These are phyloP conservation scores for Pezicula radicicola DNA, from an alignment of 2,329 filamentous ascomycete species.

Conservation along the genomic window DNA sequence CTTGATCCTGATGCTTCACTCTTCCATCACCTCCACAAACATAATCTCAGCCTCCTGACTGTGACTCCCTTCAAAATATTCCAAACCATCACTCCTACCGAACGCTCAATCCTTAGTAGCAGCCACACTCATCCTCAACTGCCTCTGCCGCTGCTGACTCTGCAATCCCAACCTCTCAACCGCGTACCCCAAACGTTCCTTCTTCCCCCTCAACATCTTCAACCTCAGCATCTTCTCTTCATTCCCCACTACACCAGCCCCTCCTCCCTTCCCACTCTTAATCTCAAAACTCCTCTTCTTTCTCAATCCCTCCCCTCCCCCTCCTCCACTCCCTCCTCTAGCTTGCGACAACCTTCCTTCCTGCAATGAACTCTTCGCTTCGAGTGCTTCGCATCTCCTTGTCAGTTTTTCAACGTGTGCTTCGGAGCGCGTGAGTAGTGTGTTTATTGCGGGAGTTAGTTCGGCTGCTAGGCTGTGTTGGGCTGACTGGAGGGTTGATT, in stretches of 20 bases:
- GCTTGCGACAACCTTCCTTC: conserved; percentile 50
- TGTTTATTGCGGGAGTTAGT: conserved; percentile 68
- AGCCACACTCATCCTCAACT: conserved; percentile 72
- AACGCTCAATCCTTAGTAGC: conserved; percentile 25
- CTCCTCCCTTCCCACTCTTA: conserved; percentile 19
- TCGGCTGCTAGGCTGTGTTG: conserved; percentile 65
- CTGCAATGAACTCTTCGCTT: conserved; percentile 64
- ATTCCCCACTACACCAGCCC: conserved; percentile 9
- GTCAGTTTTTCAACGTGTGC: conserved; percentile 65
- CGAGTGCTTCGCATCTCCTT: conserved; percentile 61
- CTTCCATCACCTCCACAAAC: not conserved
- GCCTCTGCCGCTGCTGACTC: conserved; percentile 64
- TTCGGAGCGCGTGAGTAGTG: conserved; percentile 59
- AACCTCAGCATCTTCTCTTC: conserved; percentile 38
- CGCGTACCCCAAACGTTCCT: conserved; percentile 67
- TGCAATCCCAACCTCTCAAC: conserved; percentile 67
- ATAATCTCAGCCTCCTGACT: not conserved
- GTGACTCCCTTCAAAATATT: not conserved
- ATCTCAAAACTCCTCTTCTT: conserved; percentile 37
- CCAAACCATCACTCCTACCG: not conserved
- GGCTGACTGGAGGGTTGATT: conserved; percentile 59
- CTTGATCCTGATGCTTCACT: not conserved
- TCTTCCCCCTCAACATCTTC: conserved; percentile 64
- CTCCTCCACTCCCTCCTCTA: conserved; percentile 34
- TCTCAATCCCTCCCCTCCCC: conserved; percentile 41